Base-by-base conservation (phyloP, 2,329 filamentous ascomycete species). In the Fusarium cyanostomum region DNA sequence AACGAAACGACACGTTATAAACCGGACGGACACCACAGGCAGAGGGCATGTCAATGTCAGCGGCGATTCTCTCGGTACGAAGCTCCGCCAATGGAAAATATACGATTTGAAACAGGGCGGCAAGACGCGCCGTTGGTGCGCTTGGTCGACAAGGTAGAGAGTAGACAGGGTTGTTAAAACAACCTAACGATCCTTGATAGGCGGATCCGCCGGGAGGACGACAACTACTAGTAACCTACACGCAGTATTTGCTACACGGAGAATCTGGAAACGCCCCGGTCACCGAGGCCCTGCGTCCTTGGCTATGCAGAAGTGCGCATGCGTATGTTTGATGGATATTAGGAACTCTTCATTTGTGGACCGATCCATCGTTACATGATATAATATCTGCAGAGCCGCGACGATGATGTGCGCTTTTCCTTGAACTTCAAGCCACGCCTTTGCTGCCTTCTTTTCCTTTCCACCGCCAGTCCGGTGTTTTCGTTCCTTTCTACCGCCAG, bases 71-170 rank as follows among this genome's bases (percentile, higher is more conserved):
- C 11, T 28, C 35, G 33, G 5, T 6, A 18, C 16, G 7, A 31
- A 54, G 45, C 31, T 57, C 54, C 57, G 56, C 64, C 64, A 67
- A 64, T 67, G 2, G 51, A 46, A 58, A 21, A 33, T 18, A 4
- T 39, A 30, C 41, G n/a, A 67, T 64, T 67, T 67, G 56, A 64
- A 64, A 67, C 64, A 41, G 21, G 18, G 9, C 31, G 24, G 8
- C 41, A 35, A 39, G 28, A 33, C 27, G 44, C 41, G 44, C 62
- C 37, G 55, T 56, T 60, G 50, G 42, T 45, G 45, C 55, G 63
- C 64, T 59, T 67, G 35, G 33, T 5, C 8, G 15, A 16, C 52
- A 53, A 51, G 46, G 42, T 15, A 39, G 6, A 39, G 15, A 21
- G 24, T 15, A 18, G 38, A n/a, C 12, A 39, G 44, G 50, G 30